Evolutionary conservation across 768 basidiomycete species (phyloP), one percentile per base, ranked within the genome.

Genomic region (Naganishia vishniacii): DNA sequence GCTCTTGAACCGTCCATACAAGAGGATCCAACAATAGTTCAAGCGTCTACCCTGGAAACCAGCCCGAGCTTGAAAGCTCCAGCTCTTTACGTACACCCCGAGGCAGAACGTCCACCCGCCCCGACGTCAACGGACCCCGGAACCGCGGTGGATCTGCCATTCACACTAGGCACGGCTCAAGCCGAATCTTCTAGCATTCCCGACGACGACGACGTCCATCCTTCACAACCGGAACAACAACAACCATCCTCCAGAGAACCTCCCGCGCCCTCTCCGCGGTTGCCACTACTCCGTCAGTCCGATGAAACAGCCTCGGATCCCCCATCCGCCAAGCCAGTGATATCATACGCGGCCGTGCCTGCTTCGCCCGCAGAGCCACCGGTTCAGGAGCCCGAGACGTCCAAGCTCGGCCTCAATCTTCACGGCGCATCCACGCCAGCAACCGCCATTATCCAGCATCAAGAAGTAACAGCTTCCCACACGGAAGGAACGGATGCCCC

Each of bases 361-460:
- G 53, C 53, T 5, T 18, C 32, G 1, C 20, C 53, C n/a, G 37
- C 26, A n/a, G 47, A 48, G 25, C 11, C 9, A 16, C 25, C 13
- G 31, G 15, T 11, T 8, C 20, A 46, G 11, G 23, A 34, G 1
- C 5, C 26, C 25, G 12, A 45, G 59, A 37, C 53, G 8, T 56
- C 53, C 4, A 56, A 56, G 13, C 53, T 56, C 23, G 53, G 53
- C 34, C 53, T 56, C 12, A 34, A 56, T 56, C 20, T 56, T 4
- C 37, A 56, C 7, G 53, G 49, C 6, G 7, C 15, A 8, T 31
- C 56, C 18, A 29, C 31, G 13, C 25, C 31, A 7, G 51, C 25
- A 25, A 20, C 9, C 45, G 8, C 23, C 16, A 16, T 16, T 8
- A 40, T 40, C 37, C 9, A 40, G 37, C 16, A 8, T 40, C 16